Conservation (phyloP, 768 basidiomycete genomes). For the Amanita molliuscula region DNA sequence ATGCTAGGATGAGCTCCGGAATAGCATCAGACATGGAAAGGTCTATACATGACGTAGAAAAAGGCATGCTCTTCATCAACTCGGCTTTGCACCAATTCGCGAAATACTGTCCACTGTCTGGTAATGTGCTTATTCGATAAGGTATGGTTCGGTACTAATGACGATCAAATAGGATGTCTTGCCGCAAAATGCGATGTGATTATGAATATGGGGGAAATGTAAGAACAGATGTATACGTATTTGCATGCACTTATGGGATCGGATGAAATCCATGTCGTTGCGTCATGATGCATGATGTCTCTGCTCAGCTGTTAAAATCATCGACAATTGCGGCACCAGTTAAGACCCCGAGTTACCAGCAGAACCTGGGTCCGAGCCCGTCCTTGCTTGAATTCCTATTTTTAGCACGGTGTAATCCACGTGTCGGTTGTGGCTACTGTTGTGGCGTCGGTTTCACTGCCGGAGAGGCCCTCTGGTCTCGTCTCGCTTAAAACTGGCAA, state of each 20-base stretch:
- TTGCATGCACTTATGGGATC: background rate
- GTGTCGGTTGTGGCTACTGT: background rate
- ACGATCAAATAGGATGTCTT: background rate
- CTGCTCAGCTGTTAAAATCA: background rate
- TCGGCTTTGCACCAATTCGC: slow-evolving; percentile 6
- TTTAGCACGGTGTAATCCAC: background rate
- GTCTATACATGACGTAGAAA: slow-evolving; percentile 1
- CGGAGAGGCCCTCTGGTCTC: background rate
- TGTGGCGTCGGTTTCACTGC: background rate
- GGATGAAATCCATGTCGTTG: background rate
- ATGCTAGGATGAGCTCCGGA: slow-evolving; percentile 8
- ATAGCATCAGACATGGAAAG: background rate
- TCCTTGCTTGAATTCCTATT: background rate
- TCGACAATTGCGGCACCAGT: background rate
- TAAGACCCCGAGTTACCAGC: background rate
- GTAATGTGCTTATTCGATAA: background rate
- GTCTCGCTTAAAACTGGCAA: too few relatives aligned
- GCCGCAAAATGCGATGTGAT: slow-evolving; percentile 2
- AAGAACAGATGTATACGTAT: background rate
- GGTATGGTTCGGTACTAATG: background rate
- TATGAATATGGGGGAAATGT: slow-evolving; percentile 1
- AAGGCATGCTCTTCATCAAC: background rate
- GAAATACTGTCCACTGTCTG: slow-evolving; percentile 5
- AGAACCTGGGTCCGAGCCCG: background rate
- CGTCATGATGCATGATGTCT: background rate